phyloP scores from a whole-genome alignment of 345 rosid species.

The Euphorbia peplus region DNA sequence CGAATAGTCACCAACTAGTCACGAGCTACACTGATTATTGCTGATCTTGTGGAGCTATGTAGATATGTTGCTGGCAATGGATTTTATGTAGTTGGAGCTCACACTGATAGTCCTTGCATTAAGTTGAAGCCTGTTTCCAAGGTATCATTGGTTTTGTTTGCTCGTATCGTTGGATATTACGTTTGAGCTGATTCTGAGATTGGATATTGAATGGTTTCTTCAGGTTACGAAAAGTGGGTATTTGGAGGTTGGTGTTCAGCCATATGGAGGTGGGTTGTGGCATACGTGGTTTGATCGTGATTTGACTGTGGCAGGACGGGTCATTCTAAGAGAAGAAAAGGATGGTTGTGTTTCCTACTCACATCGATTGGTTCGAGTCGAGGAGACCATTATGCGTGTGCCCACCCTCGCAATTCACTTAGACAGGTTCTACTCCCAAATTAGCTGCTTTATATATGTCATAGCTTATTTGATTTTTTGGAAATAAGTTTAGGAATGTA shows the following conservation, averaged over 20 bases:
- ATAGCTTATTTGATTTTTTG: background rate
- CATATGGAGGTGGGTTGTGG: slow-evolving; percentile 95
- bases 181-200: too few relatives aligned
- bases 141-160: slow-evolving; percentile 33
- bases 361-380: slow-evolving; percentile 69
- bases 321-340: slow-evolving; percentile 58
- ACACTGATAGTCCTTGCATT: slow-evolving; percentile 94
- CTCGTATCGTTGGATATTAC: background rate
- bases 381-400: slow-evolving; percentile 86
- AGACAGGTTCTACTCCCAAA: slow-evolving; percentile 55
- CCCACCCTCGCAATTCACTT: slow-evolving; percentile 94
- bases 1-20: too few relatives aligned
- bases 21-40: too few relatives aligned
- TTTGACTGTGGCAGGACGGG: slow-evolving; percentile 91
- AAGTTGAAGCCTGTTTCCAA: slow-evolving; percentile 91
- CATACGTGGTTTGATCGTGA: slow-evolving; percentile 99
- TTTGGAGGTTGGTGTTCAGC: slow-evolving; percentile 90
- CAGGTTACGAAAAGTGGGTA: slow-evolving; percentile 77
- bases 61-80: slow-evolving; percentile 96
- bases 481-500: slow-evolving; percentile 9
- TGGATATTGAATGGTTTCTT: slow-evolving; percentile 16
- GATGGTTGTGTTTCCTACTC: slow-evolving; percentile 54
- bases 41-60: slow-evolving; percentile 13
- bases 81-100: slow-evolving; percentile 81
- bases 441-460: background rate